phyloP scores from a whole-genome alignment of 2,329 filamentous ascomycete genomes.

The Sarocladium oryzae region DNA sequence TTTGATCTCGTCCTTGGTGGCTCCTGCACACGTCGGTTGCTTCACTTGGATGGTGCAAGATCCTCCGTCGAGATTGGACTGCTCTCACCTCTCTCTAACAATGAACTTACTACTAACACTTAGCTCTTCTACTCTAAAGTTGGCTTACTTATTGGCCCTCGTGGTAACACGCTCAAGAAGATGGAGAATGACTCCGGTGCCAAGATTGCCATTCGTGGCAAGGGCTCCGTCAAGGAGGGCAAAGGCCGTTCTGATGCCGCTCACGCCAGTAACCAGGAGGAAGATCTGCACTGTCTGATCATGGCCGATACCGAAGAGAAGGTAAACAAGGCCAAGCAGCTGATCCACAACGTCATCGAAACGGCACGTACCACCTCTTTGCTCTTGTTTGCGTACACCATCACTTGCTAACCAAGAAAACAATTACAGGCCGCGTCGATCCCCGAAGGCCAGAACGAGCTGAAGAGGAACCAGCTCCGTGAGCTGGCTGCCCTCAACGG shows the following conservation, averaged over 20 bases:
- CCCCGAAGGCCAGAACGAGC: slow-evolving; percentile 95
- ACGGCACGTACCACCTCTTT: slow-evolving; percentile 61
- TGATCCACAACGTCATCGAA: slow-evolving; percentile 98
- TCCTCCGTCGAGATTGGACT: slow-evolving; percentile 8
- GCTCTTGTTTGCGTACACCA: too few relatives aligned
- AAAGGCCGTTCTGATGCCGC: slow-evolving; percentile 98
- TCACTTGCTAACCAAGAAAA: too few relatives aligned
- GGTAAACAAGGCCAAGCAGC: slow-evolving; percentile 97
- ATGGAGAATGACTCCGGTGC: slow-evolving; percentile 97
- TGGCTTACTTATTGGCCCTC: slow-evolving; percentile 98
- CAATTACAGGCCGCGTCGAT: slow-evolving; percentile 80
- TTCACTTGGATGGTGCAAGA: slow-evolving; percentile 1
- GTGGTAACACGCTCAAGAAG: slow-evolving; percentile 99
- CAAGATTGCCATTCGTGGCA: slow-evolving; percentile 99
- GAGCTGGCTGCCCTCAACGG: slow-evolving; percentile 97
- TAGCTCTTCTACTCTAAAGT: slow-evolving; percentile 86
- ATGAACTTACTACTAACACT: slow-evolving; percentile 68
- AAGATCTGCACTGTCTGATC: slow-evolving; percentile 97
- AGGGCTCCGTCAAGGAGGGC: slow-evolving; percentile 99
- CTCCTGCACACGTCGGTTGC: neutral
- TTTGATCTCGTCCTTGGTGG: slow-evolving; percentile 13
- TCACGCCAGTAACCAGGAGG: slow-evolving; percentile 99
- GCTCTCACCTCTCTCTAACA: slow-evolving; percentile 11
- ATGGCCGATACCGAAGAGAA: slow-evolving; percentile 99
- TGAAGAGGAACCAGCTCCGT: slow-evolving; percentile 97